Conservation (phyloP, 1,284 basidiomycete species). For the Pseudozyma tsukubaensis region DNA sequence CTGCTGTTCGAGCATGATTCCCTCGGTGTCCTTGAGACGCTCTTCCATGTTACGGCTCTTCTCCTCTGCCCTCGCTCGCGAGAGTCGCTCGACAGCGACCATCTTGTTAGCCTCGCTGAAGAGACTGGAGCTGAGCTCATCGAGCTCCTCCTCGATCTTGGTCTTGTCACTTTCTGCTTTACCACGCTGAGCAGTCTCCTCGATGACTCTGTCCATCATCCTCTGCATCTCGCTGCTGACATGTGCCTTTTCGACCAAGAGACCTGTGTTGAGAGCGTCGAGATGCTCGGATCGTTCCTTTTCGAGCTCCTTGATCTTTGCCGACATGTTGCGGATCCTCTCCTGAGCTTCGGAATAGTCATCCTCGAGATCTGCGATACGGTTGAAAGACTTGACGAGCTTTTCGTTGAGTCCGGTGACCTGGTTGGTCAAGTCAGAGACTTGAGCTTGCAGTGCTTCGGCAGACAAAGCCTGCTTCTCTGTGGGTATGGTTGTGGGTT, state of each 20-base stretch:
- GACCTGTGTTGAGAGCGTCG: slow-evolving; percentile 75
- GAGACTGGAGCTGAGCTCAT: slow-evolving; percentile 85
- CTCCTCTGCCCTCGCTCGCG: slow-evolving; percentile 80
- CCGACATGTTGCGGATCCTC: slow-evolving; percentile 73
- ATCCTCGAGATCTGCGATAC: slow-evolving; percentile 92
- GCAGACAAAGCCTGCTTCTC: slow-evolving; percentile 12
- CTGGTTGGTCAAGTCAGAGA: slow-evolving; percentile 87
- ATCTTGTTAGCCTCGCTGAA: slow-evolving; percentile 71
- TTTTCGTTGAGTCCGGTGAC: slow-evolving; percentile 90
- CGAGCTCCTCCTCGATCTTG: slow-evolving; percentile 74
- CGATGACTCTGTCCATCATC: slow-evolving; percentile 91
- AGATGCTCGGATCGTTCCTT: slow-evolving; percentile 71
- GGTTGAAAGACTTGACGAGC: slow-evolving; percentile 89
- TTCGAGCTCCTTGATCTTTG: slow-evolving; percentile 72
- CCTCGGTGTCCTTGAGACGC: slow-evolving; percentile 84
- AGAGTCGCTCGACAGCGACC: slow-evolving; percentile 85
- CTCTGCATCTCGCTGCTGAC: slow-evolving; percentile 91
- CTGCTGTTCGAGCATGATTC: slow-evolving; percentile 70
- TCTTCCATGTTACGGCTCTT: slow-evolving; percentile 84
- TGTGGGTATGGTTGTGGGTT: slow-evolving; percentile 8
- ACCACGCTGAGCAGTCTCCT: slow-evolving; percentile 89
- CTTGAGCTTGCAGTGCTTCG: slow-evolving; percentile 79
- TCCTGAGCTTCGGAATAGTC: slow-evolving; percentile 81
- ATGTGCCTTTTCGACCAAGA: slow-evolving; percentile 88
- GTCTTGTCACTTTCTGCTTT: slow-evolving; percentile 81